These are phyloP conservation scores for Aspergillus jensenii DNA, from an alignment of 2,329 filamentous ascomycete genomes.

Conservation along the genomic window DNA sequence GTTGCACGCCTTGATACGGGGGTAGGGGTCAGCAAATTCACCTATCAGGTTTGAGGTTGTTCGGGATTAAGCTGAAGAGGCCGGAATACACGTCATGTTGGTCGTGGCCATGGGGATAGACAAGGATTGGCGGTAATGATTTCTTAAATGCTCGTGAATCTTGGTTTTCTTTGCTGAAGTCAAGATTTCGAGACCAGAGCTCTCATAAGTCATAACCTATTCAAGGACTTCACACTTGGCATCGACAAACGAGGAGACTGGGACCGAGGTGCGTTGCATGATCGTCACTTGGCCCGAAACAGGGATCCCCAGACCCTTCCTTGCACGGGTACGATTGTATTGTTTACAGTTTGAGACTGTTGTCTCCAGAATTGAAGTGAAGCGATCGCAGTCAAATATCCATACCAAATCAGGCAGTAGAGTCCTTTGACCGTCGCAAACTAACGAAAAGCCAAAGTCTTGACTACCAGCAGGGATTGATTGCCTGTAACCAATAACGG, in stretches of 20 bases:
- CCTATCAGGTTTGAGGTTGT: not conserved
- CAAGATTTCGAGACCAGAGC: too few relatives aligned
- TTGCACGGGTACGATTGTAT: too few relatives aligned
- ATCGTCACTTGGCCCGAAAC: not conserved
- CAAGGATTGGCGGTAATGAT: not conserved
- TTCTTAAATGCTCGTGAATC: not conserved
- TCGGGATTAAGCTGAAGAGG: not conserved
- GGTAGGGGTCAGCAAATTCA: not conserved
- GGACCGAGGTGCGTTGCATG: not conserved
- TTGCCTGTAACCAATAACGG: not conserved
- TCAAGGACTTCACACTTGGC: not conserved
- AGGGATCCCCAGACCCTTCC: not conserved
- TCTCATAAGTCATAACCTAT: not conserved
- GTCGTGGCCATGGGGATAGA: not conserved
- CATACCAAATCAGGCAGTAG: not conserved
- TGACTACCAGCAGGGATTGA: not conserved
- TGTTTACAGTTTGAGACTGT: too few relatives aligned
- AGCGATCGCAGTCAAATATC: not conserved
- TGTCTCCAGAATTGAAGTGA: not conserved
- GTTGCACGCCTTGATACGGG: not conserved
- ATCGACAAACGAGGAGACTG: not conserved
- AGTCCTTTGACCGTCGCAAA: not conserved
- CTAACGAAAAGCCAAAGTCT: not conserved
- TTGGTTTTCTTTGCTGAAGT: too few relatives aligned
- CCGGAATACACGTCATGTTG: slow-evolving; percentile 1